These are phyloP conservation scores for Sporothrix humicola DNA, from an alignment of 2,329 filamentous ascomycete genomes.

Conservation along the genomic window DNA sequence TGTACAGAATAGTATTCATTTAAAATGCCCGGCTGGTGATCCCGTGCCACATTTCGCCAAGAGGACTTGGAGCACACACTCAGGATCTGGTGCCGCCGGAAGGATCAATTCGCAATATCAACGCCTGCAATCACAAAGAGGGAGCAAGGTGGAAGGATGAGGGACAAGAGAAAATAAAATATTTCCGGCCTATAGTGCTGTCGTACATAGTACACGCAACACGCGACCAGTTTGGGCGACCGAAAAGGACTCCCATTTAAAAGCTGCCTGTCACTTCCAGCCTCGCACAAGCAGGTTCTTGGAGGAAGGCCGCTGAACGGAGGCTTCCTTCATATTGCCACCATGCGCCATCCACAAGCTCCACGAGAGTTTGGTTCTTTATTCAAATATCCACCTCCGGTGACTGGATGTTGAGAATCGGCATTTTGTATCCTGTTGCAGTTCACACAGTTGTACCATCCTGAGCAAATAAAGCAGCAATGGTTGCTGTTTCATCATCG, in stretches of 20 bases:
- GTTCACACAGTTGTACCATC: too few species aligned
- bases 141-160: not conserved
- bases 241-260: not conserved
- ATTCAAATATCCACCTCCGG: too few species aligned
- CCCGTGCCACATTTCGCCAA: not conserved
- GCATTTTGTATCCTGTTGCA: too few species aligned
- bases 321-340: not conserved
- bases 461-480: not conserved
- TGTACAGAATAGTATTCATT: too few species aligned
- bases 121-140: conserved; percentile 6
- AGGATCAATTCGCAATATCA: conserved; percentile 10
- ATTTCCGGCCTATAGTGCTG: not conserved
- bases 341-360: not conserved
- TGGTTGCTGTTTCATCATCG: too few species aligned
- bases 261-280: not conserved
- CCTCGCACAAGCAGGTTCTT: not conserved
- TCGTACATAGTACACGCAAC: conserved; percentile 6
- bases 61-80: not conserved
- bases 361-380: not conserved
- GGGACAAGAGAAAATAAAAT: not conserved
- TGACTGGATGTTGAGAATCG: too few species aligned
- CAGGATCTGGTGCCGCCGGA: not conserved
- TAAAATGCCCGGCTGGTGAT: not conserved
- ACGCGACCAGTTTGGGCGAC: conserved; percentile 1
- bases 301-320: not conserved